Percentiles rank a stretch among this genome's conserved stretches.
These are phyloP conservation scores for Gaeumannomyces sp. DNA, from an alignment of 2,329 filamentous ascomycete species.

Conservation along the genomic window DNA sequence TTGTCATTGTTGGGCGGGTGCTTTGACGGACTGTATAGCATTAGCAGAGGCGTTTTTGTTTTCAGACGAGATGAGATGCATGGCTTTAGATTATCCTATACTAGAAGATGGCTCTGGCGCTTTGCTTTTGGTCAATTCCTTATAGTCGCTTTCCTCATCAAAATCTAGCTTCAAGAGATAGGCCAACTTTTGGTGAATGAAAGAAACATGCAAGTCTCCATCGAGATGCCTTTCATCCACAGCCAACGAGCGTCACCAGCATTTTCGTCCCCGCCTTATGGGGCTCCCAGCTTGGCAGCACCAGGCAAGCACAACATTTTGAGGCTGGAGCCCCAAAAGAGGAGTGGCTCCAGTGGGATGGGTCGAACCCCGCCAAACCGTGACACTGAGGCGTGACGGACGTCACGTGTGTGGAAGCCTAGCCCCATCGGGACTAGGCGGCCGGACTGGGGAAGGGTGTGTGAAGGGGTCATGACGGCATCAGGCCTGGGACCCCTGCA, in stretches of 20 bases:
- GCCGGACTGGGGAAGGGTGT: background rate
- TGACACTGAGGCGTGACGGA: no score
- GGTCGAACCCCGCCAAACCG: background rate
- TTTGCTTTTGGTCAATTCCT: background rate
- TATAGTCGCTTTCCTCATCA: no score
- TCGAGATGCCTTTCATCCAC: no score
- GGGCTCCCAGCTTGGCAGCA: background rate
- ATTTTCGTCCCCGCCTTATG: background rate
- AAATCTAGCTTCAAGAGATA: no score
- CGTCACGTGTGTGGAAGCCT: background rate
- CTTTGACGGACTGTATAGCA: background rate
- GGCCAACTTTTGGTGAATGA: no score
- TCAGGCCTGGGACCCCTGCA: constrained; percentile 9
- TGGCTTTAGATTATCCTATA: background rate
- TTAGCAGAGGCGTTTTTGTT: background rate
- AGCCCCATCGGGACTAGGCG: background rate
- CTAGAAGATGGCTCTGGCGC: background rate
- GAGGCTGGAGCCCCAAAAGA: no score
- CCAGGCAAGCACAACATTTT: no score
- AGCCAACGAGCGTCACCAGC: no score
- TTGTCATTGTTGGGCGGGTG: background rate
- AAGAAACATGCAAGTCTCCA: no score
- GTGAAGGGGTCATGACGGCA: constrained; percentile 10
- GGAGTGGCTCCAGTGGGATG: background rate
- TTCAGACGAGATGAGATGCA: background rate